These are phyloP conservation scores for Cicer cuneatum DNA, from an alignment of 306 rosid genomes.

Conservation along the genomic window DNA sequence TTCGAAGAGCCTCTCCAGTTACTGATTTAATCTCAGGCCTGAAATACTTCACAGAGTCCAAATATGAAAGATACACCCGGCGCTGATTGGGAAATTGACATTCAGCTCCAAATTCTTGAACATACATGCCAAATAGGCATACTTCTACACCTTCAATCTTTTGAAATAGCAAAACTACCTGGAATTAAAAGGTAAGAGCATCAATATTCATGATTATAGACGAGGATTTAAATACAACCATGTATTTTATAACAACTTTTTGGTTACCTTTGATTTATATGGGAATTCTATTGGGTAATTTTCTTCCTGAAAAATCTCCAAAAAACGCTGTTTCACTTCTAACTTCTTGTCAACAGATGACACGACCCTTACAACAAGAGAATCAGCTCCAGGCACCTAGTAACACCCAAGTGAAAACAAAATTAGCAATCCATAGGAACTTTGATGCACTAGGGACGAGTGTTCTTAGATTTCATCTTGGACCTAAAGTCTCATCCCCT, in stretches of 20 bases:
- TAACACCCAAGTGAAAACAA: slow-evolving; percentile 45
- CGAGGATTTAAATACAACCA: slow-evolving; percentile 19
- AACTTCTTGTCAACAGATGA: slow-evolving; percentile 97
- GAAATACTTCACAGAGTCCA: slow-evolving; percentile 97
- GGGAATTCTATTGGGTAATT: slow-evolving; percentile 96
- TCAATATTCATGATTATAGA: slow-evolving; percentile 10
- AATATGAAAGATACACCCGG: slow-evolving; percentile 92
- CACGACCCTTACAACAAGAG: slow-evolving; percentile 90
- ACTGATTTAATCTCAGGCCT: slow-evolving; percentile 91
- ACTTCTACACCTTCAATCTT: slow-evolving; percentile 99
- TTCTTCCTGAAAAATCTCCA: slow-evolving; percentile 95
- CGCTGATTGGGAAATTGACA: slow-evolving; percentile 92
- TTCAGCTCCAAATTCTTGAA: slow-evolving; percentile 98
- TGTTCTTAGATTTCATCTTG: slow-evolving; percentile 3
- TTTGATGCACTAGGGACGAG: background rate
- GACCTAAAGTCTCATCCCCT: background rate
- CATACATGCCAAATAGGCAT: slow-evolving; percentile 98
- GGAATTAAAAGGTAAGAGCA: slow-evolving; percentile 34
- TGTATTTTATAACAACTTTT: slow-evolving; percentile 27
- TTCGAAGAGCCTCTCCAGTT: slow-evolving; percentile 94
- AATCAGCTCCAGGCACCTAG: slow-evolving; percentile 93
- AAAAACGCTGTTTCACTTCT: slow-evolving; percentile 92
- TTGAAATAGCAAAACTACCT: slow-evolving; percentile 94
- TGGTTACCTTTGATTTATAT: slow-evolving; percentile 86
- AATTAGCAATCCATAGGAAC: slow-evolving; percentile 34